phyloP scores from a whole-genome alignment of 495 filamentous ascomycete species.

The Extremus antarcticus region DNA sequence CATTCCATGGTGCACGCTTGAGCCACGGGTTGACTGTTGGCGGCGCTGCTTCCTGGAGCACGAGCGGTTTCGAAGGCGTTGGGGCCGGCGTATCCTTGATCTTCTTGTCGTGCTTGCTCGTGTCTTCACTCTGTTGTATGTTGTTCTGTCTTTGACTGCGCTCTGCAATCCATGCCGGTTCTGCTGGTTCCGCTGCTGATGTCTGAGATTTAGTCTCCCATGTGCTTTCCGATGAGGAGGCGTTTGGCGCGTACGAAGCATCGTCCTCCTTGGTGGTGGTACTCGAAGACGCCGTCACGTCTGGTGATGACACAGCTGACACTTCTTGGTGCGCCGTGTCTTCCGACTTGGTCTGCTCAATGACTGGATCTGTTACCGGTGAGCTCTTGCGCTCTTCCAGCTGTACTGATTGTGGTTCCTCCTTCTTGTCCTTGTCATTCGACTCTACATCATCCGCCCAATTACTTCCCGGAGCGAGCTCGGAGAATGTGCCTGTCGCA shows the following conservation, averaged over 20 bases:
- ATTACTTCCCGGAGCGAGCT: slow-evolving; percentile 19
- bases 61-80: slow-evolving; percentile 8
- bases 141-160: slow-evolving; percentile 16
- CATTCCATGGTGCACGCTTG: slow-evolving; percentile 57
- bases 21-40: slow-evolving; percentile 82
- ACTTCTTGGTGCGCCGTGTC: slow-evolving; percentile 5
- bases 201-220: slow-evolving; percentile 59
- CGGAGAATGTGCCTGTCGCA: slow-evolving; percentile 15
- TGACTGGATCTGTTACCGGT: slow-evolving; percentile 25
- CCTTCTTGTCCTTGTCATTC: slow-evolving; percentile 10
- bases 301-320: slow-evolving; percentile 58
- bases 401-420: background rate
- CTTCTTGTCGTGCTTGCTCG: slow-evolving; percentile 38
- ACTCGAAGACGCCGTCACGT: slow-evolving; percentile 52
- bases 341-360: slow-evolving; percentile 14
- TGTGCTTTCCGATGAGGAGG: slow-evolving; percentile 45
- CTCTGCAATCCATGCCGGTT: slow-evolving; percentile 21
- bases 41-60: slow-evolving; percentile 63
- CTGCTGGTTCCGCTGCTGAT: too few species aligned
- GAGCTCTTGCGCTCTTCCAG: background rate
- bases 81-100: slow-evolving; percentile 29
- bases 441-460: slow-evolving; percentile 32
- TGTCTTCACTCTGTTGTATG: slow-evolving; percentile 36
- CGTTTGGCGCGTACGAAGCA: slow-evolving; percentile 53
- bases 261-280: slow-evolving; percentile 64